Conservation (phyloP, 140 eudicot species). For the Flaveria floridana region DNA sequence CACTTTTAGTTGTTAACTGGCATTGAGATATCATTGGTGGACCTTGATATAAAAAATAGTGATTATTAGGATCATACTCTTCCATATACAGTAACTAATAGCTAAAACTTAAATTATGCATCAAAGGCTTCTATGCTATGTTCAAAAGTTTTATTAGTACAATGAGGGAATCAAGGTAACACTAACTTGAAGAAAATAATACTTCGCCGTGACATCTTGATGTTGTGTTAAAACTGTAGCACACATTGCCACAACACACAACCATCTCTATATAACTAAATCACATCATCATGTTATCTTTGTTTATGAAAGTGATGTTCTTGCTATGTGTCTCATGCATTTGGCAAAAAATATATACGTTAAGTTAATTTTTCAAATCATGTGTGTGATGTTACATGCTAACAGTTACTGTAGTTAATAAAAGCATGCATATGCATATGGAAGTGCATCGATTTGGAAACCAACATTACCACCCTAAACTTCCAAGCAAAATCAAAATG, state of each 20-base stretch:
- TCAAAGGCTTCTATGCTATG: background rate
- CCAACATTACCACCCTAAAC: background rate
- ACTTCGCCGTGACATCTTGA: background rate
- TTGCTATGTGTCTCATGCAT: background rate
- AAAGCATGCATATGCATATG: background rate
- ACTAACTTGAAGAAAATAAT: background rate
- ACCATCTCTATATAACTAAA: background rate
- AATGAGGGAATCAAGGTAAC: background rate
- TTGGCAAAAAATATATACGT: background rate
- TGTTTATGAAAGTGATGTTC: background rate
- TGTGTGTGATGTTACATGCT: background rate
- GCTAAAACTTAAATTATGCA: background rate
- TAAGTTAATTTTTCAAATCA: background rate
- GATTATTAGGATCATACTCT: background rate
- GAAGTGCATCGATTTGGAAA: background rate
- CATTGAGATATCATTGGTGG: background rate
- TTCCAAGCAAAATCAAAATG: constrained; percentile 9
- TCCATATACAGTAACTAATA: background rate
- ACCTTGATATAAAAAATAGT: background rate
- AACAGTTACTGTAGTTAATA: background rate
- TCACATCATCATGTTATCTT: background rate
- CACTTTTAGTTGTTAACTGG: constrained; percentile 9
- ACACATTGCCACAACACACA: background rate
- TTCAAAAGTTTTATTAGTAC: background rate
- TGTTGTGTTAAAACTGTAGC: background rate